A percentile compares a stretch with the other conserved stretches of the same genome.
These are phyloP conservation scores for Annulohypoxylon moriforme DNA, from an alignment of 495 filamentous ascomycete genomes.

Conservation along the genomic window DNA sequence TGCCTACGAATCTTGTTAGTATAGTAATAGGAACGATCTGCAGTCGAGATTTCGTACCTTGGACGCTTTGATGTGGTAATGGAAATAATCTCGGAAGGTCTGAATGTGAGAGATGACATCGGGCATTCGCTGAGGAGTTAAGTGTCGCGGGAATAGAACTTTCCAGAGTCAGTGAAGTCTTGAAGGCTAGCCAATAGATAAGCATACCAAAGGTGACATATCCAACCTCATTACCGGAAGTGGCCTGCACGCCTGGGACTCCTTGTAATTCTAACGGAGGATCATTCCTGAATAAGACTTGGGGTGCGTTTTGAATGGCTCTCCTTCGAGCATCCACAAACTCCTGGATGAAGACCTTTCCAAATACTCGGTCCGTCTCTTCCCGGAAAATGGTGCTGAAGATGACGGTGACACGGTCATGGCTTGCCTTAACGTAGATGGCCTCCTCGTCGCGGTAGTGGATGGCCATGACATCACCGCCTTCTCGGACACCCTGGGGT, in stretches of 20 bases:
- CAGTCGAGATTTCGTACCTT: constrained; percentile 66
- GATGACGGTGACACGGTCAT: constrained; percentile 97
- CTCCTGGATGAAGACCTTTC: constrained; percentile 94
- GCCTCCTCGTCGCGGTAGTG: constrained; percentile 99
- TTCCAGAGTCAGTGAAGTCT: constrained; percentile 32
- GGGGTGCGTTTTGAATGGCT: constrained; percentile 96
- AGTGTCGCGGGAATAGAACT: constrained; percentile 96
- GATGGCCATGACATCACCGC: constrained; percentile 93
- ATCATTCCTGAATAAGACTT: constrained; percentile 97
- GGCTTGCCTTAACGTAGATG: constrained; percentile 98
- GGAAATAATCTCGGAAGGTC: constrained; percentile 99
- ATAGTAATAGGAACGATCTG: neutral
- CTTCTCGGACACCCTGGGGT: constrained; percentile 86
- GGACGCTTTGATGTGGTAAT: constrained; percentile 99
- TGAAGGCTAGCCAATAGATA: neutral
- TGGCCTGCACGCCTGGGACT: constrained; percentile 81
- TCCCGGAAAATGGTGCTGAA: constrained; percentile 98
- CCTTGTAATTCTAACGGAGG: constrained; percentile 90
- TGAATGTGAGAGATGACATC: constrained; percentile 99
- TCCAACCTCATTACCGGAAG: constrained; percentile 82
- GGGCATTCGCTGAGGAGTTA: constrained; percentile 87
- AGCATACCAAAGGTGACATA: constrained; percentile 95
- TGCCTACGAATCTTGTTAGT: constrained; percentile 64
- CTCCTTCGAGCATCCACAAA: constrained; percentile 95
- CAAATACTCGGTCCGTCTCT: constrained; percentile 96